Conservation (phyloP, 768 basidiomycete species). For the Trametes cubensis region DNA sequence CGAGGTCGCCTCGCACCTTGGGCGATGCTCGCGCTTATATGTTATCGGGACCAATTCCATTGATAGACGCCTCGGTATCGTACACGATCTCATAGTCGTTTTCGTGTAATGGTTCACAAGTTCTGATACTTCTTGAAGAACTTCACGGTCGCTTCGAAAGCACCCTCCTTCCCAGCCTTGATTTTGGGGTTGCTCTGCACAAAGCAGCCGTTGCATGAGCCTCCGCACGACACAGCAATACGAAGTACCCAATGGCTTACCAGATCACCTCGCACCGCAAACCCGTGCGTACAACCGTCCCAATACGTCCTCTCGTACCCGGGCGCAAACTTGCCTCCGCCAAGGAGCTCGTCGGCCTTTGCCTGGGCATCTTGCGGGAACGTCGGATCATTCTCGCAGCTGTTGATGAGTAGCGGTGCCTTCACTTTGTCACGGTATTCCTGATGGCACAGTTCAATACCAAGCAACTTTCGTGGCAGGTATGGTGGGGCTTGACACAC, state of each 20-base stretch:
- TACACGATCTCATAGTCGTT: too few relatives aligned
- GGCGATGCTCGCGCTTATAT: too few relatives aligned
- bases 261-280: constrained; percentile 47
- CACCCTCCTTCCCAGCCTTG: constrained; percentile 42
- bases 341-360: constrained; percentile 43
- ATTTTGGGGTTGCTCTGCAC: constrained; percentile 15
- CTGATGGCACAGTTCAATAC: constrained; percentile 25
- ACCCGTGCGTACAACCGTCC: constrained; percentile 36
- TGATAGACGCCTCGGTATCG: too few relatives aligned
- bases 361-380: constrained; percentile 38
- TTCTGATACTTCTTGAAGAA: constrained; percentile 37
- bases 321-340: constrained; percentile 40
- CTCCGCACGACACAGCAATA: background rate
- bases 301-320: constrained; percentile 42
- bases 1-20: too few relatives aligned
- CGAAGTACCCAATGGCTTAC: constrained; percentile 23
- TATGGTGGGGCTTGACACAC: constrained; percentile 16
- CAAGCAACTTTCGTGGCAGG: background rate
- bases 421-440: constrained; percentile 37
- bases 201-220: background rate
- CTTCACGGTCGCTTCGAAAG: constrained; percentile 42
- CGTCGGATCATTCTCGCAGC: constrained; percentile 38
- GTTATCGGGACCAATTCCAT: too few relatives aligned
- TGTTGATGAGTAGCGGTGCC: constrained; percentile 48
- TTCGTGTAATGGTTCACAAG: constrained; percentile 14